Evolutionary conservation across 371 early-diverging fungal species (phyloP).

Genomic region (Mucor saturninus): DNA sequence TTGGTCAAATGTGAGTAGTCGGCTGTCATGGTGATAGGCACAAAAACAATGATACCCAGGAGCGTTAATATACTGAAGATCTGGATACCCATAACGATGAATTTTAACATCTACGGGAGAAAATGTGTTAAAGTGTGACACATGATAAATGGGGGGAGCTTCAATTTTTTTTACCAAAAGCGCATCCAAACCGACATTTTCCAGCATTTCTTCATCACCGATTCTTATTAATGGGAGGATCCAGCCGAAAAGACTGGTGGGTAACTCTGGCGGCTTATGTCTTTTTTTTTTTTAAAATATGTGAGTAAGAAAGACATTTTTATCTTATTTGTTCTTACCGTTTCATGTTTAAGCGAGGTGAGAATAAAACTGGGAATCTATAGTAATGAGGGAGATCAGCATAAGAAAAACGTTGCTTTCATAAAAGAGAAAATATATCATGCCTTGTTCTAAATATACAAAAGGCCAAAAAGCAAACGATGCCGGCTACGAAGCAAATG

Average conservation of each 20-base stretch:
- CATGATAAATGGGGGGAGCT: not conserved
- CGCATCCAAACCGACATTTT: constrained; percentile 71
- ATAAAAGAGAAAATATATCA: not conserved
- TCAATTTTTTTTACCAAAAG: constrained; percentile 49
- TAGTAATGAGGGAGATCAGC: not conserved
- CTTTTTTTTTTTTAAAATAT: constrained; percentile 26
- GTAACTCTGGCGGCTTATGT: constrained; percentile 59
- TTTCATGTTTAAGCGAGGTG: constrained; percentile 62
- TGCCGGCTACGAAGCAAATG: constrained; percentile 48
- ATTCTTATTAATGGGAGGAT: constrained; percentile 58
- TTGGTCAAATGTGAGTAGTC: constrained; percentile 13
- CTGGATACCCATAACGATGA: constrained; percentile 49
- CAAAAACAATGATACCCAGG: constrained; percentile 40
- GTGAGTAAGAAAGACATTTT: constrained; percentile 21
- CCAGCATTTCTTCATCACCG: constrained; percentile 54
- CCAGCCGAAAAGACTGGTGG: constrained; percentile 65
- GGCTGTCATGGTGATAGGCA: constrained; percentile 44
- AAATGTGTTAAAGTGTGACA: not conserved
- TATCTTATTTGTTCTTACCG: constrained; percentile 35
- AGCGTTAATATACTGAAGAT: constrained; percentile 46
- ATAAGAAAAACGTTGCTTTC: not conserved
- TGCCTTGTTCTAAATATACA: constrained; percentile 59
- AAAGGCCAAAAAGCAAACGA: constrained; percentile 53
- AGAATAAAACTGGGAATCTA: constrained; percentile 57
- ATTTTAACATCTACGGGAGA: constrained; percentile 43